Conservation (phyloP, 176 grass and related monocot genomes). For the Sorghum bicolor region Sorghum_bicolor_NCBIv3 NC_012875.2:49014501-49015000, state of each 20-base stretch:
- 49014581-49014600: conserved; percentile 45
- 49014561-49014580: conserved; percentile 63
- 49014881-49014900: neutral
- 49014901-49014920: neutral
- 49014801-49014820: neutral
- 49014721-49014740: conserved; percentile 5
- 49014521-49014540: conserved; percentile 54
- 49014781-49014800: neutral
- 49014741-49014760: neutral
- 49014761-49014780: conserved; percentile 6
- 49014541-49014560: conserved; percentile 67
- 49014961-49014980: neutral
- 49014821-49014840: neutral
- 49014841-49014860: neutral
- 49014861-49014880: neutral
- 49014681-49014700: neutral
- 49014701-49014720: neutral
- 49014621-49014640: neutral
- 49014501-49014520: conserved; percentile 39
- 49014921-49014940: conserved; percentile 21
- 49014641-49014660: neutral
- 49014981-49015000: conserved; percentile 17
- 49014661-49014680: neutral
- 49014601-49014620: conserved; percentile 2
- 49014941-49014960: neutral